These are phyloP conservation scores for Ehretia macrophylla DNA, from an alignment of 257 asterid species.

Conservation along the genomic window DNA sequence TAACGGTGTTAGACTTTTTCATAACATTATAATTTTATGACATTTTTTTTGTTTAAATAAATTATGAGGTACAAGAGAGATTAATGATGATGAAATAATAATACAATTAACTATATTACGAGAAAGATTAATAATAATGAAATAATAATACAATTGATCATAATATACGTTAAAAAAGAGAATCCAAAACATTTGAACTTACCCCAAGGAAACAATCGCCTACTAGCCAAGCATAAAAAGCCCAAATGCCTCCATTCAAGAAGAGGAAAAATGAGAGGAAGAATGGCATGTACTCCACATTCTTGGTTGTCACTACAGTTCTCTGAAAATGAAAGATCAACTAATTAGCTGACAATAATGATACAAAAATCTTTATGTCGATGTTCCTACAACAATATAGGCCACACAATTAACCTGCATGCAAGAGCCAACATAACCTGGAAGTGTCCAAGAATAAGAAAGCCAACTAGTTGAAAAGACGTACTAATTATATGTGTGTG, in stretches of 20 bases:
- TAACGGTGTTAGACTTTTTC: too few relatives aligned
- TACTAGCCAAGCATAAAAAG: conserved; percentile 41
- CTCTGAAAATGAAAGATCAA: conserved; percentile 26
- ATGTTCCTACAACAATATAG: neutral
- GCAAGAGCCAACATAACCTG: neutral
- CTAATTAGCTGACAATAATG: neutral
- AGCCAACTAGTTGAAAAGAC: too few relatives aligned
- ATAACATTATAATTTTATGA: too few relatives aligned
- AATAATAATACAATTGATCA: too few relatives aligned
- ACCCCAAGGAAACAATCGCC: conserved; percentile 53
- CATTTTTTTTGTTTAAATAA: too few relatives aligned
- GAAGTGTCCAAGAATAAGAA: too few relatives aligned
- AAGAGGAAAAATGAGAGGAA: conserved; percentile 48
- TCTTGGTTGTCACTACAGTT: conserved; percentile 42
- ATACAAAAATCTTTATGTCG: neutral
- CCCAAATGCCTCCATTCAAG: conserved; percentile 61
- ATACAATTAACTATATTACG: too few relatives aligned
- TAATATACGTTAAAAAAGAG: too few relatives aligned
- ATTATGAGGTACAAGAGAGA: too few relatives aligned
- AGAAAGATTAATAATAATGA: too few relatives aligned
- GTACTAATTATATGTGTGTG: too few relatives aligned
- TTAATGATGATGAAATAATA: too few relatives aligned
- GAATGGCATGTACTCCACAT: conserved; percentile 66
- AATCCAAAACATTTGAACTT: conserved; percentile 29
- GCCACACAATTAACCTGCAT: neutral